These are phyloP conservation scores for Zygotorulaspora danielsina DNA, from an alignment of 805 yeast genomes.

Conservation along the genomic window DNA sequence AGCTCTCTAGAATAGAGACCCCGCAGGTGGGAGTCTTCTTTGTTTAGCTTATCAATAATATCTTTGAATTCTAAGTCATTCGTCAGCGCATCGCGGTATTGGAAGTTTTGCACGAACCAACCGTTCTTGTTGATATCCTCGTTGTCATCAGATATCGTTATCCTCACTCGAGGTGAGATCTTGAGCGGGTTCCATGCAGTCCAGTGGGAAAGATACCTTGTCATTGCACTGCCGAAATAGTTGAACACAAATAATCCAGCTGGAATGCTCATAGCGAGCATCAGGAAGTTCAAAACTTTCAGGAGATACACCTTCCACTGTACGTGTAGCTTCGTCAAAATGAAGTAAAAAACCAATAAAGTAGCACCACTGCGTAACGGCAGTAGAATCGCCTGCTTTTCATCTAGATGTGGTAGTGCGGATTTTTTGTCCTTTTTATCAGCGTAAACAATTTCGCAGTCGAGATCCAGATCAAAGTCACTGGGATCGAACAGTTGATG, in stretches of 20 bases:
- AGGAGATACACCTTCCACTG: conserved; percentile 33
- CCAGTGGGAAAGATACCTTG: conserved; percentile 32
- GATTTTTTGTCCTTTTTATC: conserved; percentile 16
- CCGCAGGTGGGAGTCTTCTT: conserved; percentile 13
- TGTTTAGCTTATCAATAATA: conserved; percentile 29
- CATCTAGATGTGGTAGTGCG: conserved; percentile 14
- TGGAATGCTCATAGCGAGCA: conserved; percentile 35
- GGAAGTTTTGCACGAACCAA: conserved; percentile 31
- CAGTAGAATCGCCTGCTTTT: conserved; percentile 37
- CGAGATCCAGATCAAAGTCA: conserved; percentile 35
- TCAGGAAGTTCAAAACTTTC: conserved; percentile 36
- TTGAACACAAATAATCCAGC: conserved; percentile 34
- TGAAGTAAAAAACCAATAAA: conserved; percentile 15
- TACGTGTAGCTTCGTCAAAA: conserved; percentile 20
- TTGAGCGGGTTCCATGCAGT: conserved; percentile 27
- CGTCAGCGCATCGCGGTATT: conserved; percentile 21
- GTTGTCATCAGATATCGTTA: conserved; percentile 42
- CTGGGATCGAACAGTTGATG: conserved; percentile 43
- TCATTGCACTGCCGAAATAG: conserved; percentile 26
- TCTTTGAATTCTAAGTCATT: conserved; percentile 20
- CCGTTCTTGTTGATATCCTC: conserved; percentile 39
- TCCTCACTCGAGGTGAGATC: conserved; percentile 38
- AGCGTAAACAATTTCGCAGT: conserved; percentile 18
- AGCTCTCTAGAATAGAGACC: conserved; percentile 15
- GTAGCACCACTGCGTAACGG: conserved; percentile 43